Evolutionary conservation across 129 eudicot genomes (phyloP), one percentile per base, ranked within the genome.

Genomic region (Rutidosis leptorrhynchoides): DNA sequence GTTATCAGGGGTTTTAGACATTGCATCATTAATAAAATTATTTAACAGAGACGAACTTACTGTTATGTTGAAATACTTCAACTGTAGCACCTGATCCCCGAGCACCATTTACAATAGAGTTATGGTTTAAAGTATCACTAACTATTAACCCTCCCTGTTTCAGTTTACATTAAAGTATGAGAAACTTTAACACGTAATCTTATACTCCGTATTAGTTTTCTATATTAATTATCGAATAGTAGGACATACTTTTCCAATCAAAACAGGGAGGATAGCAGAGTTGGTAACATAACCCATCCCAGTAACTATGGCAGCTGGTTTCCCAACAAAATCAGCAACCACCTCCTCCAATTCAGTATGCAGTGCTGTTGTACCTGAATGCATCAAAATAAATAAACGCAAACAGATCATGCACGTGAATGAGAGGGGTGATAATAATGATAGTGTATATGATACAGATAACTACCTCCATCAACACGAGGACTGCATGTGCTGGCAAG

Each of bases 271-370:
- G 70, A 93, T 80, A 25, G 96, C 95, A 64, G 98, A 85, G 74
- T 93, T 93, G 32, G 98, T 85, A 14, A 75, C 98, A 78, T 93
- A 93, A 49, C 98, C 98, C 98, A 92, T 92, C 67, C 98, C 96
- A 78, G 84, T 83, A 27, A 92, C 96, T 63, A 92, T 12, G 66
- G 95, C 84, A 64, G 95, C 87, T 54, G 89, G 85, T 68, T 92
- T 92, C 58, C 98, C 95, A 49, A 92, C 83, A 78, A 88, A 92
- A 61, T 80, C 72, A 19, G 98, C 92, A 52, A 88, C 96, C 58
- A 82, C 82, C 61, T 81, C 81, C 72, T 93, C 98, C 80, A 93
- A 59, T 46, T 93, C 90, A 24, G 78, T 58, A 58, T 93, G 98
- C 76, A 93, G 51, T 58, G 78, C 69, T 5, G 96, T 93, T 10